These are phyloP conservation scores for Fusarium piperis DNA, from an alignment of 2,329 filamentous ascomycete species.

Conservation along the genomic window DNA sequence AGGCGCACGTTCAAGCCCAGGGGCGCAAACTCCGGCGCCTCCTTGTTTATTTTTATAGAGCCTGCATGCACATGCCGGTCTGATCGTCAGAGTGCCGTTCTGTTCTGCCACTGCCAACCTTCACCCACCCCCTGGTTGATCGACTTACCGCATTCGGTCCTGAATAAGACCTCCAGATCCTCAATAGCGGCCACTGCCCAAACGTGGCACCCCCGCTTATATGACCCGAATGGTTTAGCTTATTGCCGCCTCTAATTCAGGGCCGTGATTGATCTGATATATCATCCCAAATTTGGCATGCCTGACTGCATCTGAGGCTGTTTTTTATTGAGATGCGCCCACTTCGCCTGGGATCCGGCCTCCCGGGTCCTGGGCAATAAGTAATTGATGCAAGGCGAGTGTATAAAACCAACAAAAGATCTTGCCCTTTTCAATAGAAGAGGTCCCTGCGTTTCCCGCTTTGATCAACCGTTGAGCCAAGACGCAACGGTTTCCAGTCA, in stretches of 20 bases:
- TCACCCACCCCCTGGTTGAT: conserved; percentile 1
- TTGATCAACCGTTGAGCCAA: conserved; percentile 32
- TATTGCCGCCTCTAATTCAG: conserved; percentile 23
- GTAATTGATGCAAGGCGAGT: background rate
- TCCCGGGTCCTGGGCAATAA: background rate
- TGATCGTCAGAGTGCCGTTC: background rate
- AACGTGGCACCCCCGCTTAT: background rate
- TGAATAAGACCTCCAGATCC: conserved; percentile 45
- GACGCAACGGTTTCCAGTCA: conserved; percentile 11
- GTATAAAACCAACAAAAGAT: conserved; percentile 18
- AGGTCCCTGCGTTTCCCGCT: conserved; percentile 29
- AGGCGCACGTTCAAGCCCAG: background rate
- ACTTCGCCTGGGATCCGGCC: background rate
- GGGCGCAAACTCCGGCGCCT: conserved; percentile 8
- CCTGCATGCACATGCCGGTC: background rate
- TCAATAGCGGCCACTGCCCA: conserved; percentile 43
- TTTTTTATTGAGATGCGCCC: conserved; percentile 6
- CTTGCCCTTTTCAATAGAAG: background rate
- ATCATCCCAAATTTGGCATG: background rate
- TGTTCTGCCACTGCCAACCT: too few relatives aligned
- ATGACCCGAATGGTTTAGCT: background rate
- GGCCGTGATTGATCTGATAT: conserved; percentile 10
- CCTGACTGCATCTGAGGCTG: background rate
- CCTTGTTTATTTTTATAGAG: conserved; percentile 11
- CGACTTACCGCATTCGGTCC: conserved; percentile 43